Evolutionary conservation across 345 rosid species (phyloP).

Genomic region (Alliaria petiolata): DNA sequence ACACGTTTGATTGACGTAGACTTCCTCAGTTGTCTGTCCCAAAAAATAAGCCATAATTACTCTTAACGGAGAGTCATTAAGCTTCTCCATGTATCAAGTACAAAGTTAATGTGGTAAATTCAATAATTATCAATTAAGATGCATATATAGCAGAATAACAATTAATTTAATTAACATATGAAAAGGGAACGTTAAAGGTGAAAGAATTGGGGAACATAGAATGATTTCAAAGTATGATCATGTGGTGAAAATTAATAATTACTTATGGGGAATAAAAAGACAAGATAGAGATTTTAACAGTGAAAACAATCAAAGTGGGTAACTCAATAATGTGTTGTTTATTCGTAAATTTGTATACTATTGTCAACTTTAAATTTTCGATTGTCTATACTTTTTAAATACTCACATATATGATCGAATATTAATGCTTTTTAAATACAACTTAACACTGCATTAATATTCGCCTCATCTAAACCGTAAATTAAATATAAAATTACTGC

Average conservation of each 20-base stretch:
- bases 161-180: background rate
- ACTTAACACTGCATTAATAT: no score
- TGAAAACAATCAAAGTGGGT: background rate
- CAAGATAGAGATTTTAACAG: conserved; percentile 7
- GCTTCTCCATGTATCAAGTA: conserved; percentile 18
- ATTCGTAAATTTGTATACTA: background rate
- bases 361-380: background rate
- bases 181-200: conserved; percentile 9
- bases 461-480: background rate
- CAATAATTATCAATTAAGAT: conserved; percentile 4
- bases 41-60: conserved; percentile 7
- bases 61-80: background rate
- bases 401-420: no score
- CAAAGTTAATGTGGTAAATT: conserved; percentile 9
- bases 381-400: background rate
- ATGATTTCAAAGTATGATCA: conserved; percentile 25
- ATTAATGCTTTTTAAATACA: background rate
- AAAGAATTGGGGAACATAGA: conserved; percentile 23
- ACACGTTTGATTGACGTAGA: background rate
- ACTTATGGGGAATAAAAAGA: conserved; percentile 15
- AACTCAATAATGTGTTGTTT: background rate
- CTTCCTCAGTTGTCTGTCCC: background rate
- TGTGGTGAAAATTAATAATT: conserved; percentile 27
- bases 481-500: background rate
- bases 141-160: background rate